Base-by-base conservation (phyloP, 2,329 filamentous ascomycete species). In the Pseudocercospora pini-densiflorae region DNA sequence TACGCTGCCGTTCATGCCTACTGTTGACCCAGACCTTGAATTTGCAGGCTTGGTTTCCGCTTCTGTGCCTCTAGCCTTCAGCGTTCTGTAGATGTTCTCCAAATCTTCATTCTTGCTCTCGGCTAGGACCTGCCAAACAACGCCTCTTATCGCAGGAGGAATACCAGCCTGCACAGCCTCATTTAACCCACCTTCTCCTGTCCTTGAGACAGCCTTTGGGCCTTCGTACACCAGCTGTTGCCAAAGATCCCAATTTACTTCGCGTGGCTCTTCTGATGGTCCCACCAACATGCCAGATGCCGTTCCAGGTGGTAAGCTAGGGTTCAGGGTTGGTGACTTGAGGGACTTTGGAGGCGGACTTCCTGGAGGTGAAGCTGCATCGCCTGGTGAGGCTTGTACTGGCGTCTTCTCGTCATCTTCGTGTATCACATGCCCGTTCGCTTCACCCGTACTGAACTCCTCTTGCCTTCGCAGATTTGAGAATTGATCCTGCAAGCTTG, bases 221-320 rank as follows among this genome's bases (percentile, higher is more conserved):
- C 95, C 95, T 81, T 97, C 92, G 72, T 97, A 96, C 36, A 99
- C 95, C 3, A 99, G 91, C 24, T 91, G 89, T 77, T 99, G 94
- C 95, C 95, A 99, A 45, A 99, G 82, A 79, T 99, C 95, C 95
- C 95, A 99, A 77, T 99, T 93, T n/a, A 99, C 95, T 24, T 92
- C 90, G 27, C 82, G 80, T 33, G 84, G 81, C 74, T 94, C 92
- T 14, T 89, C 88, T 2, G 92, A 90, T 8, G 91, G 91, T 0
- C 92, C 92, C 23, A 90, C 89, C 24, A 90, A 90, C 49, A 94
- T 88, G 5, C 94, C 94, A 10, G 92, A 90, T 7, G 91, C 93
- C 1, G 94, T 97, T 1, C 94, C 94, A 0, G 94, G 94, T 0
- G 93, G 89, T 53, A 97, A 82, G 64, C 86, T 88, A 3, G 86